A percentile compares a stretch with the other conserved stretches of the same genome.
Conservation (phyloP, 306 rosid species). For the Senna tora region DNA sequence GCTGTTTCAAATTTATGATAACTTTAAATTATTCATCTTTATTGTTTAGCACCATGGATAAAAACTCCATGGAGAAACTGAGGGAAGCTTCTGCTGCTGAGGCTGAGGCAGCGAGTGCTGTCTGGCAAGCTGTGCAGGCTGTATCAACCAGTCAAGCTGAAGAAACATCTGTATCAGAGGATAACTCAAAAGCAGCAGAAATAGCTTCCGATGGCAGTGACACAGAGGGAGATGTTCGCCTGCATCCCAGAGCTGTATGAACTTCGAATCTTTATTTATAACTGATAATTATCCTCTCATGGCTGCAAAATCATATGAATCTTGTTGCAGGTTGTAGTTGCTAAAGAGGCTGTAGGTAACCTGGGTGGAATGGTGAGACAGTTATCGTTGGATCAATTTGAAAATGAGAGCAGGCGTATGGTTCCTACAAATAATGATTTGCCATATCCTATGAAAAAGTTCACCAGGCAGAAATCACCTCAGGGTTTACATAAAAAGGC, state of each 20-base stretch:
- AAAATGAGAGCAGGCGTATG: conserved; percentile 99
- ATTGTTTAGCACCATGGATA: conserved; percentile 66
- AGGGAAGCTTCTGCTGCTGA: conserved; percentile 99
- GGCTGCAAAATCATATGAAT: conserved; percentile 43
- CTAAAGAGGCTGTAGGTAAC: conserved; percentile 95
- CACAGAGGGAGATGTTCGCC: conserved; percentile 92
- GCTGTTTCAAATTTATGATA: conserved; percentile 31
- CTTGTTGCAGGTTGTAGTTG: conserved; percentile 90
- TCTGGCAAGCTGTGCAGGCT: conserved; percentile 88
- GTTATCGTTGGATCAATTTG: conserved; percentile 96
- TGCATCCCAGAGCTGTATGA: conserved; percentile 98
- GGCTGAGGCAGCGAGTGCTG: conserved; percentile 97
- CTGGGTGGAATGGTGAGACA: conserved; percentile 99
- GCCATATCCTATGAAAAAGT: conserved; percentile 75
- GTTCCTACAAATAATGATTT: conserved; percentile 80
- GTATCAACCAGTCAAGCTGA: conserved; percentile 64
- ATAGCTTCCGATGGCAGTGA: conserved; percentile 94
- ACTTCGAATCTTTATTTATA: conserved; percentile 36
- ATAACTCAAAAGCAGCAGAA: conserved; percentile 81
- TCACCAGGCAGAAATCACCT: conserved; percentile 93
- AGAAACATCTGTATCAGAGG: conserved; percentile 83
- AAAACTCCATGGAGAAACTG: conserved; percentile 88
- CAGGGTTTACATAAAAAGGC: conserved; percentile 98
- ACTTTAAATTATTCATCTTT: conserved; percentile 17
- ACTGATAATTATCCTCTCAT: conserved; percentile 26